phyloP scores from a whole-genome alignment of 345 rosid species.

The Salix arbutifolia region DNA sequence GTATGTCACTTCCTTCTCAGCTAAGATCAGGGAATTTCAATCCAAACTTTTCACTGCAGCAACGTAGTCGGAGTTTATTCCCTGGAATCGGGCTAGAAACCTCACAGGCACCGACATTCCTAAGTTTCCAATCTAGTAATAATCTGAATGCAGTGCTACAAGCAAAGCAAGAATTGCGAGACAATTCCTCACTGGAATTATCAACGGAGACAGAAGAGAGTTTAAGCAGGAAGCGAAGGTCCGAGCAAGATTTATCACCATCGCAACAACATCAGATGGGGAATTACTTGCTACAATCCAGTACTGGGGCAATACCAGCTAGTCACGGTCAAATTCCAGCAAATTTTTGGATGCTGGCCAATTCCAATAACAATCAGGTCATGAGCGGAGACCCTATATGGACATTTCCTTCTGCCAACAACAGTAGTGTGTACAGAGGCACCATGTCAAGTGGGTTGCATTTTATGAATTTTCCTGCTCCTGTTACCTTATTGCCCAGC shows the following conservation, averaged over 20 bases:
- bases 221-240: conserved; percentile 53
- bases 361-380: conserved; percentile 52
- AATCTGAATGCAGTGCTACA: conserved; percentile 45
- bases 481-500: conserved; percentile 72
- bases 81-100: conserved; percentile 50
- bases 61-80: conserved; percentile 45
- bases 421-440: conserved; percentile 61
- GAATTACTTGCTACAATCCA: conserved; percentile 59
- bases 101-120: conserved; percentile 48
- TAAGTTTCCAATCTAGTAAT: conserved; percentile 63
- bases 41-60: conserved; percentile 55
- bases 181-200: conserved; percentile 37
- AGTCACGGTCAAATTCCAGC: conserved; percentile 67
- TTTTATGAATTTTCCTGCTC: conserved; percentile 89
- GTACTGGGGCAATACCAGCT: conserved; percentile 51
- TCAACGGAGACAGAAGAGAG: conserved; percentile 44
- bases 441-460: conserved; percentile 79
- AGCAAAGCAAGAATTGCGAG: conserved; percentile 61
- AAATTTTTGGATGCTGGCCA: conserved; percentile 88
- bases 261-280: conserved; percentile 63
- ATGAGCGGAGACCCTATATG: conserved; percentile 80
- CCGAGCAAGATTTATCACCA: conserved; percentile 44
- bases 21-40: conserved; percentile 54
- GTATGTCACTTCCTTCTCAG: conserved; percentile 84
- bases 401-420: conserved; percentile 77